phyloP scores from a whole-genome alignment of 805 yeast genomes.

The Candida nemodendra region DNA sequence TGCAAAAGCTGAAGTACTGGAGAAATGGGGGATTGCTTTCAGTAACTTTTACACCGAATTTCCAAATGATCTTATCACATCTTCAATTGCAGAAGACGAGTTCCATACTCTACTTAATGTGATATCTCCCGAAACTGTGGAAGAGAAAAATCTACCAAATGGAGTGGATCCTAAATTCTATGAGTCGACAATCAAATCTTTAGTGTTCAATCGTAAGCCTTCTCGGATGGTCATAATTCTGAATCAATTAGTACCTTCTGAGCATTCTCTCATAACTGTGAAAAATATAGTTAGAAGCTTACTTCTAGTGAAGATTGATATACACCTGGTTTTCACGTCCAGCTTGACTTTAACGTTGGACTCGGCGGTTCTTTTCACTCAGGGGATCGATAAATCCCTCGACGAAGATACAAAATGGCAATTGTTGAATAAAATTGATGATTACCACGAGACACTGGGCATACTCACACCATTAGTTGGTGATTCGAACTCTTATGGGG shows the following conservation, averaged over 20 bases:
- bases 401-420: slow-evolving; percentile 8
- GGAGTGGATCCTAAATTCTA: slow-evolving; percentile 32
- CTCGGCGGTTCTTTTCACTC: slow-evolving; percentile 14
- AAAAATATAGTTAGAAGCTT: slow-evolving; percentile 32
- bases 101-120: slow-evolving; percentile 14
- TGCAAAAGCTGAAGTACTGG: slow-evolving; percentile 18
- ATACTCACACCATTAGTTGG: slow-evolving; percentile 3
- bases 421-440: slow-evolving; percentile 16
- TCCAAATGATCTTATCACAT: slow-evolving; percentile 25
- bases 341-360: slow-evolving; percentile 11
- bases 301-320: slow-evolving; percentile 28
- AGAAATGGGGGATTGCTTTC: slow-evolving; percentile 34
- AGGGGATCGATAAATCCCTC: slow-evolving; percentile 11
- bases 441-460: slow-evolving; percentile 13
- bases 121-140: slow-evolving; percentile 1
- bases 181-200: slow-evolving; percentile 27
- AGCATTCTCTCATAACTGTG: slow-evolving; percentile 22
- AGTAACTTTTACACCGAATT: slow-evolving; percentile 23
- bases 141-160: slow-evolving; percentile 11
- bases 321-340: slow-evolving; percentile 25
- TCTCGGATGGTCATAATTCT: slow-evolving; percentile 26
- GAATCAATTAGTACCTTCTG: slow-evolving; percentile 25
- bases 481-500: not conserved
- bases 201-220: slow-evolving; percentile 27
- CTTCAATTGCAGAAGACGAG: slow-evolving; percentile 27